Percentiles rank a stretch among this genome's conserved stretches.
Conservation (phyloP, 441 rosid species). For the Cnidoscolus chayamansa region DNA sequence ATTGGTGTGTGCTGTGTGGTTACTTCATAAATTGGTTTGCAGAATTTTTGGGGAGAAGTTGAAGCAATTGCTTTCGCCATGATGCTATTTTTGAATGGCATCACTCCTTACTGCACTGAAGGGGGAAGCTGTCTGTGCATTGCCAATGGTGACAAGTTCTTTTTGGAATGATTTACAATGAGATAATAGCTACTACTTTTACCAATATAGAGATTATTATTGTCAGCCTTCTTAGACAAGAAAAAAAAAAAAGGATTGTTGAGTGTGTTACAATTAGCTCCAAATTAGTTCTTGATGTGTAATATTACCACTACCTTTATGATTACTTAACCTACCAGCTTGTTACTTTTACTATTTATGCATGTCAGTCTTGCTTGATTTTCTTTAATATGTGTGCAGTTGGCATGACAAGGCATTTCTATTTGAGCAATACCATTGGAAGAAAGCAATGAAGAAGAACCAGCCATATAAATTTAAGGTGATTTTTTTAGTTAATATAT, state of each 20-base stretch:
- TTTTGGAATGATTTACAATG: background rate
- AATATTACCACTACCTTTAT: background rate
- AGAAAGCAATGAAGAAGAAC: conserved; percentile 65
- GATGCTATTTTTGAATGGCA: background rate
- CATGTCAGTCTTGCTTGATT: conserved; percentile 10
- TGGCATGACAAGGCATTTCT: conserved; percentile 88
- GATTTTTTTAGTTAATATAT: background rate
- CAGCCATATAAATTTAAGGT: conserved; percentile 82
- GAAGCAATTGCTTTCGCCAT: background rate
- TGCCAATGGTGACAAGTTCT: background rate
- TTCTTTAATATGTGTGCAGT: conserved; percentile 42
- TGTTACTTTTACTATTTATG: background rate
- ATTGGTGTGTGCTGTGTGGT: background rate
- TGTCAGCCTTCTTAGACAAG: too few relatives aligned
- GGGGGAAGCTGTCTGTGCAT: background rate
- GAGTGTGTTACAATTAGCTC: background rate
- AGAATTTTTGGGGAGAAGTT: background rate
- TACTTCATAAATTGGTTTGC: background rate
- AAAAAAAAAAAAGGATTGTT: background rate
- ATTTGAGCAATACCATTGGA: conserved; percentile 85
- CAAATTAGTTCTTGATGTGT: background rate
- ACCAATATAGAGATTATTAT: background rate
- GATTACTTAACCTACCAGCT: background rate
- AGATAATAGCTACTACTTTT: background rate
- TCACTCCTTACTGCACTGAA: background rate